Evolutionary conservation across 768 basidiomycete genomes (phyloP).

Genomic region (Suillus decipiens): DNA sequence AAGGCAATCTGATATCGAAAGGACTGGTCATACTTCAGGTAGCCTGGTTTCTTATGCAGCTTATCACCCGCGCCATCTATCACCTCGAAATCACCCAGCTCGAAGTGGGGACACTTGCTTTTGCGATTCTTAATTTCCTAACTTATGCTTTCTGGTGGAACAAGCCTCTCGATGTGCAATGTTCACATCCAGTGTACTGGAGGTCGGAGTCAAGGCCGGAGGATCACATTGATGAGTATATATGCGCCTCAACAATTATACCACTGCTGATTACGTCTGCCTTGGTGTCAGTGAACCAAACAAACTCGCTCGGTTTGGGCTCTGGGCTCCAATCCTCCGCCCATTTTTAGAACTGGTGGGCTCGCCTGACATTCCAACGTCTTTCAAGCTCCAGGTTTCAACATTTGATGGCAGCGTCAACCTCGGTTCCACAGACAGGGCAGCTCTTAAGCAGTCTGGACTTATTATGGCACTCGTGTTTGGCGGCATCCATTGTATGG

Average conservation of each 20-base stretch:
- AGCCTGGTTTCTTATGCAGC: not conserved
- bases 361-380: not conserved
- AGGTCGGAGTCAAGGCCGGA: not conserved
- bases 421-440: too few relatives aligned
- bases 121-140: not conserved
- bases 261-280: not conserved
- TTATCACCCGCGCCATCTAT: not conserved
- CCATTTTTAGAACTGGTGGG: not conserved
- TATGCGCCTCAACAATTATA: not conserved
- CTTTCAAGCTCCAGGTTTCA: not conserved
- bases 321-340: too few relatives aligned
- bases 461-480: slow-evolving; percentile 23
- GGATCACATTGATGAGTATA: not conserved
- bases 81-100: not conserved
- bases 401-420: slow-evolving; percentile 5
- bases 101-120: not conserved
- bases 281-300: not conserved
- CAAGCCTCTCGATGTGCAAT: not conserved
- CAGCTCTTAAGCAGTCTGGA: too few relatives aligned
- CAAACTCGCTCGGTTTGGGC: not conserved
- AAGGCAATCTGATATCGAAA: not conserved
- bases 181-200: not conserved
- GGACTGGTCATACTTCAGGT: not conserved
- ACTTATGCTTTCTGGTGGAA: not conserved
- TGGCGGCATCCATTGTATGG: slow-evolving; percentile 29